Base-by-base conservation (phyloP, 805 yeast genomes). In the Yamadazyma tumulicola region DNA sequence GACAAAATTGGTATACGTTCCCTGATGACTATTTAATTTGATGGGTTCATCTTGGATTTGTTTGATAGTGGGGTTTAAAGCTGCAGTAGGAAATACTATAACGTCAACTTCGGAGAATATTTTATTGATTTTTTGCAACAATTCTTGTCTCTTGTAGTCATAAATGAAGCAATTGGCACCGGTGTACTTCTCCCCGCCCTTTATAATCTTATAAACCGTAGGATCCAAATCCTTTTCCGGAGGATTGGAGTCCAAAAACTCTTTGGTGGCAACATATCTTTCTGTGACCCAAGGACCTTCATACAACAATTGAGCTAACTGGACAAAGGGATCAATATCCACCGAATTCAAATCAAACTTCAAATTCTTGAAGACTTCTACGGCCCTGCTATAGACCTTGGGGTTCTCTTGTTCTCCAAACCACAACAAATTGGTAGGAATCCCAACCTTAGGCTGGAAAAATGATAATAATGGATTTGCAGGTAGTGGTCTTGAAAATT, bases 261-360 rank as follows among this genome's bases (percentile, higher is more conserved):
- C 85, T 47, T 77, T 74, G 23, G 79, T 75, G 17, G 96, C 96
- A 43, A 86, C 79, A 63, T 79, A 88, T 48, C 98, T 76, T 65
- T 91, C 98, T 16, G 94, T 86, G 8, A 91, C 97, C 98, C 98
- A 91, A n/a, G 97, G 85, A 39, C 98, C 98, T 54, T 91, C 97
- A 56, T 91, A 91, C 23, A 91, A 71, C 53, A 93, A 85, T 48
- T 77, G 77, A 12, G 97, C 98, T 38, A 91, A 69, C 23, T 83
- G 84, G 41, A 85, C 67, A 26, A 91, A 67, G 4, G 88, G 85
- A 12, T 80, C 59, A 55, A 91, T 89, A 59, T 87, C 89, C 27
- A 80, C 57, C 8, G 78, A 64, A 15, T 75, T 71, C 19, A 85
- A 61, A 26, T 67, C 64, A 11, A 73, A 48, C 26, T 62, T 49